These are phyloP conservation scores for Cunninghamia lanceolata DNA, from an alignment of 75 land plant genomes.

Conservation along the genomic window DNA sequence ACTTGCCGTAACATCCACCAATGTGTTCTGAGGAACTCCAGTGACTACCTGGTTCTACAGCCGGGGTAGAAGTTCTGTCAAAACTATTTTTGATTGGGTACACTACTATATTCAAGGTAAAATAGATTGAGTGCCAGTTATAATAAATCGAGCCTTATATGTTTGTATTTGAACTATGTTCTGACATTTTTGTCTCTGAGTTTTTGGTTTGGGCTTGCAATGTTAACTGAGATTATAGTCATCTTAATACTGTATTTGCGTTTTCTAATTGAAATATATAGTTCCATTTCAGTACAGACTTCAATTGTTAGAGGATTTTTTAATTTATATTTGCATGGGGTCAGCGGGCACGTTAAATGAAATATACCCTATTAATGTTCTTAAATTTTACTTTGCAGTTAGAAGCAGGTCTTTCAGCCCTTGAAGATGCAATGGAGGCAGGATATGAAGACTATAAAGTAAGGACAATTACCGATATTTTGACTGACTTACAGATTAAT, in stretches of 20 bases:
- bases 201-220: not conserved
- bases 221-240: not conserved
- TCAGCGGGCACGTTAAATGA: not conserved
- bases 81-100: not conserved
- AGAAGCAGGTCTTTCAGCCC: conserved; percentile 93
- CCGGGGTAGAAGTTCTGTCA: not conserved
- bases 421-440: conserved; percentile 82
- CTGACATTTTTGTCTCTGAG: not conserved
- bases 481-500: not conserved
- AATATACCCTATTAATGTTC: not conserved
- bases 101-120: not conserved
- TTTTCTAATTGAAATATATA: not conserved
- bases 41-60: not conserved
- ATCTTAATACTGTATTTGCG: conserved; percentile 3
- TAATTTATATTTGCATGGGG: not conserved
- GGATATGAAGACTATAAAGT: conserved; percentile 98
- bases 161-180: not conserved
- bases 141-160: not conserved
- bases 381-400: conserved; percentile 35
- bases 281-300: conserved; percentile 1
- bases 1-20: too few relatives aligned
- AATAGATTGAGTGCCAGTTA: not conserved
- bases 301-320: not conserved
- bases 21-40: not conserved
- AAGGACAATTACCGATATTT: conserved; percentile 4